These are phyloP conservation scores for Mucor racemosus DNA, from an alignment of 371 early-diverging fungal genomes.

Conservation along the genomic window DNA sequence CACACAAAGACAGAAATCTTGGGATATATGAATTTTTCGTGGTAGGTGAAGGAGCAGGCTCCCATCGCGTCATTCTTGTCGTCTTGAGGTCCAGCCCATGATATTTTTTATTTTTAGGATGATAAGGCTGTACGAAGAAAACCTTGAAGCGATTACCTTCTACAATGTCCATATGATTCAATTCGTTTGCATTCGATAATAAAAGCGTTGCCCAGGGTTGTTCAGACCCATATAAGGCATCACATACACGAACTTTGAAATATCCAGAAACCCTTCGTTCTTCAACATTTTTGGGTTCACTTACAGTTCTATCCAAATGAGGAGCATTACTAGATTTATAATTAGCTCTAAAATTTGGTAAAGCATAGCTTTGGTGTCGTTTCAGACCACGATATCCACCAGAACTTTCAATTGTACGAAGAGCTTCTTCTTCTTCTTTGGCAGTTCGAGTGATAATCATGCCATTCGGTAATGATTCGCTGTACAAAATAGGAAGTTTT, in stretches of 20 bases:
- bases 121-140: constrained; percentile 45
- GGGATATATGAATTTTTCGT: constrained; percentile 44
- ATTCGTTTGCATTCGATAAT: constrained; percentile 36
- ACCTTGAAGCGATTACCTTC: constrained; percentile 35
- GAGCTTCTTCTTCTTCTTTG: constrained; percentile 64
- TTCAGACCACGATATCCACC: not conserved
- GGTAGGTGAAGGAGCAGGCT: constrained; percentile 26
- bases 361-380: constrained; percentile 6
- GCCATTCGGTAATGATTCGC: constrained; percentile 59
- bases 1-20: constrained; percentile 45
- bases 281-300: constrained; percentile 27
- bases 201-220: constrained; percentile 29
- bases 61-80: constrained; percentile 49
- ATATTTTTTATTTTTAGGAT: constrained; percentile 43
- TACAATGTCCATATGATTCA: constrained; percentile 35
- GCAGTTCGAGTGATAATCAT: constrained; percentile 50
- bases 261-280: constrained; percentile 53
- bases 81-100: constrained; percentile 42
- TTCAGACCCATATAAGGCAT: constrained; percentile 26
- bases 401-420: constrained; percentile 27
- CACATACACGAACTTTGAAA: constrained; percentile 57
- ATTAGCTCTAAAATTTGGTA: constrained; percentile 23
- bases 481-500: constrained; percentile 63
- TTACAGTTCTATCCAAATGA: not conserved
- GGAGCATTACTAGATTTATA: constrained; percentile 10